These are phyloP conservation scores for Scutellaria galericulata DNA, from an alignment of 257 asterid genomes.

Conservation along the genomic window DNA sequence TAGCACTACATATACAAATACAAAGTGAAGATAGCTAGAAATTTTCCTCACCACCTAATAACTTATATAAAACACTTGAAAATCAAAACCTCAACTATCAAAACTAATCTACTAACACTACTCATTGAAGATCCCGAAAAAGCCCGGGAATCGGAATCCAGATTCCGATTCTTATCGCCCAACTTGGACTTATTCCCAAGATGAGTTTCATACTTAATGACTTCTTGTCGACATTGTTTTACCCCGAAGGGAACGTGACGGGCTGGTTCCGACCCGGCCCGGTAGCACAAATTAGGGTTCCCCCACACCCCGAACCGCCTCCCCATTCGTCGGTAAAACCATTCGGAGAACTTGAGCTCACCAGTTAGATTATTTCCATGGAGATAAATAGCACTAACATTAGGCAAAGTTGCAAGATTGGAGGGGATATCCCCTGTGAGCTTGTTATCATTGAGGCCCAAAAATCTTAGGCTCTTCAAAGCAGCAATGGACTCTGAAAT, in stretches of 20 bases:
- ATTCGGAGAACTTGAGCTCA: slow-evolving; percentile 62
- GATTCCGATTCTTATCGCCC: slow-evolving; percentile 39
- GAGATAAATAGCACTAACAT: slow-evolving; percentile 66
- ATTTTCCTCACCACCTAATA: neutral
- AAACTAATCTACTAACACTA: slow-evolving; percentile 36
- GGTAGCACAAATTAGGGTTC: slow-evolving; percentile 78
- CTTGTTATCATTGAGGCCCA: slow-evolving; percentile 78
- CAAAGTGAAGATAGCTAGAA: neutral
- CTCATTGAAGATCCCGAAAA: slow-evolving; percentile 43
- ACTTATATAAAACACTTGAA: slow-evolving; percentile 29
- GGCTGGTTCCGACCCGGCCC: slow-evolving; percentile 37
- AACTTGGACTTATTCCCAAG: slow-evolving; percentile 38
- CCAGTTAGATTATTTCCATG: slow-evolving; percentile 91
- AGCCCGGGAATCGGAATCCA: slow-evolving; percentile 28
- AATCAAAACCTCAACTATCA: slow-evolving; percentile 36
- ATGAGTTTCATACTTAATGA: slow-evolving; percentile 35
- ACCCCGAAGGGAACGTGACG: slow-evolving; percentile 70
- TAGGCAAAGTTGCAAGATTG: slow-evolving; percentile 59
- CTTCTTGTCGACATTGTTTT: slow-evolving; percentile 53
- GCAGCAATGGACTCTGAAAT: slow-evolving; percentile 68
- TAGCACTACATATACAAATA: slow-evolving; percentile 38
- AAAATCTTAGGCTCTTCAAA: slow-evolving; percentile 63
- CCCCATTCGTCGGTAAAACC: slow-evolving; percentile 75
- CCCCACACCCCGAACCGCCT: slow-evolving; percentile 89
- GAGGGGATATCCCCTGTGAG: slow-evolving; percentile 68